Evolutionary conservation across 148 eudicot species (phyloP).

Genomic region (Rhododendron ferrugineum): DNA sequence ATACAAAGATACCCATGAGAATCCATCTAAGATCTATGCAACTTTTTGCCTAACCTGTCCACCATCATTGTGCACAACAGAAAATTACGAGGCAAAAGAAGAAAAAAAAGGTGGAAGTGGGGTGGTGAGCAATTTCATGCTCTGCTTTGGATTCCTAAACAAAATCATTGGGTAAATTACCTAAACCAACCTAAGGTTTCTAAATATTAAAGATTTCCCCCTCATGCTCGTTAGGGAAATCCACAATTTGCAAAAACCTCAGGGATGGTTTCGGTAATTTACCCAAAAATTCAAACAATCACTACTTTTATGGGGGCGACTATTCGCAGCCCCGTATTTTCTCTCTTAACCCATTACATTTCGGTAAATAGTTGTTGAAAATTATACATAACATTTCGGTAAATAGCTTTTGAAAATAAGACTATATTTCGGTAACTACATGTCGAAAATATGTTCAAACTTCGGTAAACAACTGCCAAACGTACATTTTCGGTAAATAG

Average conservation of each 20-base stretch:
- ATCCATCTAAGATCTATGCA: background rate
- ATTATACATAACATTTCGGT: too few relatives aligned
- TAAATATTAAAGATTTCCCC: too few relatives aligned
- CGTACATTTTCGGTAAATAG: too few relatives aligned
- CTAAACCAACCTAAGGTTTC: background rate
- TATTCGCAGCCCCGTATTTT: too few relatives aligned
- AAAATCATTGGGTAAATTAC: background rate
- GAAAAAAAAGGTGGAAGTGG: background rate
- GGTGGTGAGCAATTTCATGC: slow-evolving; percentile 6
- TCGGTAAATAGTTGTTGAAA: too few relatives aligned
- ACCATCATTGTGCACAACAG: background rate
- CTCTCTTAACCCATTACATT: too few relatives aligned
- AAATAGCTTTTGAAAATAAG: too few relatives aligned
- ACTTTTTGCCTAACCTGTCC: background rate
- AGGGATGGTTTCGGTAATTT: background rate
- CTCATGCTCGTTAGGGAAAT: background rate
- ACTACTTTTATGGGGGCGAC: too few relatives aligned
- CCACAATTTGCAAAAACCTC: background rate
- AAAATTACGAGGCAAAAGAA: background rate
- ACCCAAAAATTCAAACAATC: background rate
- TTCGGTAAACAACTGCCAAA: too few relatives aligned
- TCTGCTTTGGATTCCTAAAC: background rate
- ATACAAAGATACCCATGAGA: background rate
- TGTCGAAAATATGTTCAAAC: too few relatives aligned
- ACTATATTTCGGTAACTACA: too few relatives aligned